Evolutionary conservation across 1,139 yeast species (phyloP), one percentile per base, ranked within the genome.

Genomic region (Hanseniaspora uvarum): DNA sequence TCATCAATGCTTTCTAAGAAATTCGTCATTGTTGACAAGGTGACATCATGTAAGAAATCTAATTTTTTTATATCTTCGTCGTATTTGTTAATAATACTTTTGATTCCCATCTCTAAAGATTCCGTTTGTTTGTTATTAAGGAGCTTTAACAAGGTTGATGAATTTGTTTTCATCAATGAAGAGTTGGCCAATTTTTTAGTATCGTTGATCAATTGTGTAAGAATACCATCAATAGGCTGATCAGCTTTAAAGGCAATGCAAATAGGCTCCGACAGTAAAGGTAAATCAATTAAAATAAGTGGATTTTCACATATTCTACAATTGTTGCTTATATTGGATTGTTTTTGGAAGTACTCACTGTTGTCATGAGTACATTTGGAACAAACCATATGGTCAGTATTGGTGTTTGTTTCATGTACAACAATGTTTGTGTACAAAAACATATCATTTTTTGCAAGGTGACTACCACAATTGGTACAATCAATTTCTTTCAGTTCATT

Each of bases 301-400:
- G 43, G 43, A 10, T 19, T 18, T n/a, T 31, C n/a, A 36, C 53
- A 50, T 11, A 50, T 34, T 10, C 28, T 26, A 21, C 53, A 50
- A 31, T 50, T 50, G 12, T 19, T 37, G 36, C 36, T 31, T 12
- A 14, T 31, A 14, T 14, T 12, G 5, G 5, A 14, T 10, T 12
- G n/a, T 10, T 19, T 7, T 21, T 37, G 7, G 11, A 23, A 37
- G n/a, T 37, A 37, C 14, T 37, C 30, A 19, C 37, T 16, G 24
- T 50, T 50, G 16, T 24, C 24, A 34, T 34, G 44, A 8, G 53
- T 50, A 14, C 53, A 50, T 36, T 36, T 50, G 4, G 37, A 34
- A 16, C 53, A 50, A 21, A 18, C 24, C 23, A 38, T 18, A 10
- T 38, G 30, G 7, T 37, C 28, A 7, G 21, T 24, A 12, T 24